Evolutionary conservation across 1,284 basidiomycete genomes (phyloP).

Genomic region (Rhodotorula sp.): DNA sequence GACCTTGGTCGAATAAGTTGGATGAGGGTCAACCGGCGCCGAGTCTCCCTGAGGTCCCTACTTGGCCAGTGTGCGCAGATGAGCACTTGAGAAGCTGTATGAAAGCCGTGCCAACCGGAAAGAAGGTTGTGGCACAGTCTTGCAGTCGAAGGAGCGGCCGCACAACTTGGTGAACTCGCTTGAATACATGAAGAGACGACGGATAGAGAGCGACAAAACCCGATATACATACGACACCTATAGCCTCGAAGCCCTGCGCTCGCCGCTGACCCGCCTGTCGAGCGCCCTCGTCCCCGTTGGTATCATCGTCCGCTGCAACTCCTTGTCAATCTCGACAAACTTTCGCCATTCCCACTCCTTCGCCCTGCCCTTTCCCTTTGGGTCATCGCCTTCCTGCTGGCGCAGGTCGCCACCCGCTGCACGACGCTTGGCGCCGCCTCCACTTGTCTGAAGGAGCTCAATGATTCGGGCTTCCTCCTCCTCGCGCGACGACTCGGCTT

Average conservation of each 20-base stretch:
- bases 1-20: neutral
- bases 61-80: too few relatives aligned
- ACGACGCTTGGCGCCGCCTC: constrained; percentile 19
- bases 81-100: too few relatives aligned
- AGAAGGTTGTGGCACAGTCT: too few relatives aligned
- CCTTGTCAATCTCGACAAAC: constrained; percentile 12
- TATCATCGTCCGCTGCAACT: constrained; percentile 1
- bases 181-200: neutral
- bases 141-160: too few relatives aligned
- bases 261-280: constrained; percentile 17
- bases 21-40: neutral
- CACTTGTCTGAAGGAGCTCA: constrained; percentile 11
- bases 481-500: constrained; percentile 30
- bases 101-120: too few relatives aligned
- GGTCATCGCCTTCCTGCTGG: neutral
- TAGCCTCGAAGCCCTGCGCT: constrained; percentile 1
- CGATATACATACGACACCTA: neutral
- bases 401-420: constrained; percentile 27
- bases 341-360: neutral
- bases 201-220: neutral
- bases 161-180: too few relatives aligned
- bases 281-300: constrained; percentile 13
- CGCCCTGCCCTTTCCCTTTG: constrained; percentile 11
- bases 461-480: constrained; percentile 33
- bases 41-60: too few relatives aligned